Conservation (phyloP, 345 rosid species). For the Linum trigynum region DNA sequence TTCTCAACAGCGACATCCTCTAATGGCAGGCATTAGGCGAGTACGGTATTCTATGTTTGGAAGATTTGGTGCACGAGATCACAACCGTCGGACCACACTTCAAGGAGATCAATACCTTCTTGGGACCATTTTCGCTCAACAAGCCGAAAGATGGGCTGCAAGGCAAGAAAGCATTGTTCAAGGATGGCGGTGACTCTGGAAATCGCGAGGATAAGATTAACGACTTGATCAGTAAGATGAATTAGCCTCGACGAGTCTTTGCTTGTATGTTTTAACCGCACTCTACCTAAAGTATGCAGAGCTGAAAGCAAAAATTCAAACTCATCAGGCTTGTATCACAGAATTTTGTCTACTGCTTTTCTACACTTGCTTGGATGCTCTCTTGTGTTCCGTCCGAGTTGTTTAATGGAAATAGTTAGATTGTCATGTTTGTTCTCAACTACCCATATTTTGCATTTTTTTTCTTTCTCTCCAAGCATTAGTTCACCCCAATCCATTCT, state of each 20-base stretch:
- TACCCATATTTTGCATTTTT: too few species aligned
- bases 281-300: too few species aligned
- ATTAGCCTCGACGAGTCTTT: constrained; percentile 21
- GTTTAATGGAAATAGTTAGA: too few species aligned
- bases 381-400: too few species aligned
- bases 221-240: constrained; percentile 68
- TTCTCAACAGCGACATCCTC: background rate
- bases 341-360: too few species aligned
- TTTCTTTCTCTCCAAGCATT: too few species aligned
- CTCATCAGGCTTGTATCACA: too few species aligned
- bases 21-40: constrained; percentile 59
- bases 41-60: constrained; percentile 51
- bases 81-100: constrained; percentile 71
- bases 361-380: too few species aligned
- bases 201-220: constrained; percentile 73
- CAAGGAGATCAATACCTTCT: constrained; percentile 53
- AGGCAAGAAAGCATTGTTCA: constrained; percentile 52
- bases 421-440: too few species aligned
- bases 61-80: constrained; percentile 72
- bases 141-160: constrained; percentile 61
- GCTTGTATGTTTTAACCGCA: too few species aligned
- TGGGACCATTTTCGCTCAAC: constrained; percentile 67
- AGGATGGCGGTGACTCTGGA: constrained; percentile 82
- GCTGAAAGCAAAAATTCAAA: too few species aligned
- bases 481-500: too few species aligned